These are phyloP conservation scores for Fraxinus latifolia DNA, from an alignment of 305 asterid species.

Conservation along the genomic window DNA sequence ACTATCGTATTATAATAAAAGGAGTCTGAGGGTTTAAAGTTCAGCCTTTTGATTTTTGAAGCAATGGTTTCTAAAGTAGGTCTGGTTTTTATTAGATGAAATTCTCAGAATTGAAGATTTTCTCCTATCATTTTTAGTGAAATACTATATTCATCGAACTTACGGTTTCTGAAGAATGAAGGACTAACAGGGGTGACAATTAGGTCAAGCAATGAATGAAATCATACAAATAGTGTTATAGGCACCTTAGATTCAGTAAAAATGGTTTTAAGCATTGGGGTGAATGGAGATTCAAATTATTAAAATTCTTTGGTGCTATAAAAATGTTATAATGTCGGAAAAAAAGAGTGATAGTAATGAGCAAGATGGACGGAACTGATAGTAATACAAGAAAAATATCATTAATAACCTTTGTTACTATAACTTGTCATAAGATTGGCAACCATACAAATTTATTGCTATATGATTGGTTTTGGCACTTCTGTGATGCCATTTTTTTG, in stretches of 20 bases:
- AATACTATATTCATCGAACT: not conserved
- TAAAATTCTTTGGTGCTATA: not conserved
- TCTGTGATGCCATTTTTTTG: slow-evolving; percentile 41
- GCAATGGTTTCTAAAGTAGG: not conserved
- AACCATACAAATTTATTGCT: slow-evolving; percentile 2
- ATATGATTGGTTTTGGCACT: slow-evolving; percentile 32
- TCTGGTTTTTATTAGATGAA: not conserved
- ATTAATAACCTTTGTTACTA: not conserved
- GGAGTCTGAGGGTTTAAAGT: not conserved
- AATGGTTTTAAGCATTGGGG: not conserved
- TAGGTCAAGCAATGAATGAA: not conserved
- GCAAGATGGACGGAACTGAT: not conserved
- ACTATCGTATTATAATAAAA: not conserved
- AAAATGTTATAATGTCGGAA: not conserved
- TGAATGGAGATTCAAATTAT: not conserved
- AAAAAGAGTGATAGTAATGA: not conserved
- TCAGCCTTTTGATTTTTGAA: not conserved
- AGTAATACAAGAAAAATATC: not conserved
- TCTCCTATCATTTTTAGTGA: not conserved
- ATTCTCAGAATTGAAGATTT: not conserved
- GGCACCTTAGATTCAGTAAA: not conserved
- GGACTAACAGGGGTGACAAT: not conserved
- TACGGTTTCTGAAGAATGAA: not conserved
- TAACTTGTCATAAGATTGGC: slow-evolving; percentile 5
- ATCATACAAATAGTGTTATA: not conserved